Evolutionary conservation across 2,329 filamentous ascomycete species (phyloP).

Genomic region (Catunica adiposa): DNA sequence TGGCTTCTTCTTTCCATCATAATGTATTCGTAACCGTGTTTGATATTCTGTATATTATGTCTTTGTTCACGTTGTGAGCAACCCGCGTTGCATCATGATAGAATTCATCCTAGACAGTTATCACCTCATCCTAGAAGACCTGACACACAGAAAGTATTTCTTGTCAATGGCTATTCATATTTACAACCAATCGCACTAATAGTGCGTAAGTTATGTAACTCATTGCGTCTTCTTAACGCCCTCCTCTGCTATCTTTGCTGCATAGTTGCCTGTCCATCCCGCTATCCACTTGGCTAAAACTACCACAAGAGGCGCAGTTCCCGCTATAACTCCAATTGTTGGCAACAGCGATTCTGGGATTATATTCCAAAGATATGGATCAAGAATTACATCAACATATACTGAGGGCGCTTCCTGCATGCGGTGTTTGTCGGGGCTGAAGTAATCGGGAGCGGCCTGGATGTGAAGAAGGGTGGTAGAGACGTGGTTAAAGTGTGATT

Average conservation of each 20-base stretch:
- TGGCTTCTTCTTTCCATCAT: too few relatives aligned
- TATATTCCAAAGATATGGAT: slow-evolving; percentile 66
- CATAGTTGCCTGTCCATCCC: slow-evolving; percentile 15
- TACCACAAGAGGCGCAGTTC: slow-evolving; percentile 32
- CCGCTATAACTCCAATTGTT: slow-evolving; percentile 49
- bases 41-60: too few relatives aligned
- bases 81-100: too few relatives aligned
- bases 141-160: background rate
- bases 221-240: slow-evolving; percentile 24
- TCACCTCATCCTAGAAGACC: too few relatives aligned
- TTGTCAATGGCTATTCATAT: too few relatives aligned
- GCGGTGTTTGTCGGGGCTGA: slow-evolving; percentile 52
- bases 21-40: too few relatives aligned
- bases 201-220: background rate
- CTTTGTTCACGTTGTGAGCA: too few relatives aligned
- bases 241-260: slow-evolving; percentile 16
- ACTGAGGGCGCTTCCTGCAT: slow-evolving; percentile 65
- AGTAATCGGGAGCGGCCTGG: slow-evolving; percentile 68
- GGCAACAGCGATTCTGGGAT: slow-evolving; percentile 63
- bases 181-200: background rate
- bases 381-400: slow-evolving; percentile 65
- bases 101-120: too few relatives aligned
- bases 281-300: slow-evolving; percentile 9
- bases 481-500: background rate
- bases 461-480: slow-evolving; percentile 53